Evolutionary conservation across 2,329 filamentous ascomycete species (phyloP), one percentile per base, ranked within the genome.

Genomic region (Myriosclerotinia scirpicola): DNA sequence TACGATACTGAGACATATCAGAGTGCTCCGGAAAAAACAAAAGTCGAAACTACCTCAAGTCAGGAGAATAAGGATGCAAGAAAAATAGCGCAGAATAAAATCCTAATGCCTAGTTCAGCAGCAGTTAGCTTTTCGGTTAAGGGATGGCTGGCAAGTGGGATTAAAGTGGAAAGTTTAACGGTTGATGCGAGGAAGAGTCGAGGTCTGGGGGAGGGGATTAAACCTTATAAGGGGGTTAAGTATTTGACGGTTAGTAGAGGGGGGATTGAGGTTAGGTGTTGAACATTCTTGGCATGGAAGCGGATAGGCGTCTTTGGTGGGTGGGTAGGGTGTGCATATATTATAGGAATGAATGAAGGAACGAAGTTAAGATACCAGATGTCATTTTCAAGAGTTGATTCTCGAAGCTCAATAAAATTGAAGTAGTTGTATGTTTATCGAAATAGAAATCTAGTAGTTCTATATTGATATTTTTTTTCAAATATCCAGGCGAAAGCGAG

Each of bases 151-250:
- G 83, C 87, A 20, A 90, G 87, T 73, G 88, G 88, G 5, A 81
- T 90, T 59, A 89, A 84, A 76, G 83, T 90, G 40, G 87, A 90
- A 71, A 88, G 86, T 77, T 85, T 93, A 74, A 75, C 87, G 75
- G 77, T 92, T 72, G 83, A 93, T 76, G 82, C 86, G n/a, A 89
- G 91, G 77, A 93, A 89, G 80, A 96, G 92, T 78, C 86, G 89
- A 67, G 95, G 95, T 0, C 75, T 99, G 55, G 92, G 92, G 0
- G 92, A 96, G 71, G 87, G 90, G 2, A 87, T 98, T 50, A 96
- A 93, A 79, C 95, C 95, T 34, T 98, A 97, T 79, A 99, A 98
- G 80, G 95, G 95, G 1, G 95, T 99, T 71, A 99, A 99, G 80
- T 99, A 99, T 78, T 77, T 99, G 73, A 97, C 93, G 20, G 81